Evolutionary conservation across 2,329 filamentous ascomycete species (phyloP).

Genomic region (Ustilaginoidea virens): DNA sequence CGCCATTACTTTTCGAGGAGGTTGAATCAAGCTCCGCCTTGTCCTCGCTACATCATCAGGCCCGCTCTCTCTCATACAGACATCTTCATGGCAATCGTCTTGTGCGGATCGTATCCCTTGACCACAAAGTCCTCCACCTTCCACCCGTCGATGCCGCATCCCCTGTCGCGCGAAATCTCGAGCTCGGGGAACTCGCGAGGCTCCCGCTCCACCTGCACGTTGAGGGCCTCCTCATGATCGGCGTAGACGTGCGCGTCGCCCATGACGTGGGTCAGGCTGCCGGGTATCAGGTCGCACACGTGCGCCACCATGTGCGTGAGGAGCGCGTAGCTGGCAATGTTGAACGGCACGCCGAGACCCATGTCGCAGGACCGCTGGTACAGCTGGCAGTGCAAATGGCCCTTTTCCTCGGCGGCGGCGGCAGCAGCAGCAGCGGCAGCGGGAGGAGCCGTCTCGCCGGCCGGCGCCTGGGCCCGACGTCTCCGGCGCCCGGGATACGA

Average conservation of each 20-base stretch:
- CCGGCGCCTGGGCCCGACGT: no score
- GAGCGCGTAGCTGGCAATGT: constrained; percentile 88
- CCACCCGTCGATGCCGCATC: constrained; percentile 80
- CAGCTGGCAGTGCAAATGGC: constrained; percentile 69
- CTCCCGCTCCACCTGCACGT: constrained; percentile 64
- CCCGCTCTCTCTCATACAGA: constrained; percentile 53
- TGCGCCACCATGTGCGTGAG: constrained; percentile 91
- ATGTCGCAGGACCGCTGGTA: constrained; percentile 96
- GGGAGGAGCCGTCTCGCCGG: constrained; percentile 3
- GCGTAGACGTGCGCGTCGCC: constrained; percentile 94
- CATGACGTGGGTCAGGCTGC: constrained; percentile 87
- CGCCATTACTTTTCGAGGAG: no score
- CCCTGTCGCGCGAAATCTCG: constrained; percentile 51
- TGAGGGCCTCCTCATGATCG: constrained; percentile 80
- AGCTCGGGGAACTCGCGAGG: constrained; percentile 70
- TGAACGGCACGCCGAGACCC: constrained; percentile 94
- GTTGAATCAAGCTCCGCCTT: no score
- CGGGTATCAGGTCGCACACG: constrained; percentile 69
- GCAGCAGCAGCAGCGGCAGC: constrained; percentile 9
- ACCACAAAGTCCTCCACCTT: constrained; percentile 75
- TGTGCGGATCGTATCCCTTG: constrained; percentile 79
- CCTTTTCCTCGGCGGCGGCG: constrained; percentile 28
- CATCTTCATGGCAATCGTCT: constrained; percentile 97
- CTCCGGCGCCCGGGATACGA: constrained; percentile 41
- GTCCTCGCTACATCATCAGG: no score